Percentiles rank a stretch among this genome's conserved stretches.
Conservation (phyloP, 306 rosid species). For the Hylodesmum podocarpum region DNA sequence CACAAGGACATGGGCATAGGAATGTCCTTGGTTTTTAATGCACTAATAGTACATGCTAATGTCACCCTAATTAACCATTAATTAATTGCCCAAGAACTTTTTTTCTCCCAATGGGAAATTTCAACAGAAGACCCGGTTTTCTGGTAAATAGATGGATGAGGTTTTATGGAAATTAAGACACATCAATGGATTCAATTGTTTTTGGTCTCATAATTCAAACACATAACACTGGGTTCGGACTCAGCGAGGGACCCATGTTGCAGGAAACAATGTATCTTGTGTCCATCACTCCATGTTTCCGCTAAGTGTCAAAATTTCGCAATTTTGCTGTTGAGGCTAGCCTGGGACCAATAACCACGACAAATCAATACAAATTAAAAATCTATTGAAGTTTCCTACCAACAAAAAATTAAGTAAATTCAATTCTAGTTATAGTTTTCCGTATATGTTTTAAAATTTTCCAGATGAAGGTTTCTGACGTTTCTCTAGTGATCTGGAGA, state of each 20-base stretch:
- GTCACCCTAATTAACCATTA: neutral
- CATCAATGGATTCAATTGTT: constrained; percentile 1
- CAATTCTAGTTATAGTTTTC: neutral
- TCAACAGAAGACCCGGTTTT: neutral
- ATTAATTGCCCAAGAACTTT: neutral
- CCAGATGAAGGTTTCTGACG: neutral
- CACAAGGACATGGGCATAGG: constrained; percentile 5
- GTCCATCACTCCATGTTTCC: constrained; percentile 19
- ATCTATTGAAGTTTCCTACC: neutral
- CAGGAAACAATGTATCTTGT: neutral
- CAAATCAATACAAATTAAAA: neutral
- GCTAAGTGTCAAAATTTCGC: neutral
- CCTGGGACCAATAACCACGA: neutral
- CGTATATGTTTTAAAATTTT: neutral
- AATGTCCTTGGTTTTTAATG: constrained; percentile 12
- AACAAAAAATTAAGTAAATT: neutral
- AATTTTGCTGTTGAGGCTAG: neutral
- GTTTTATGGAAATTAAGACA: neutral
- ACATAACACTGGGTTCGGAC: neutral
- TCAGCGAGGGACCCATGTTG: neutral
- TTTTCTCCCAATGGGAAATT: neutral
- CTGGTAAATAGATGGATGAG: neutral
- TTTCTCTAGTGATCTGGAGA: neutral
- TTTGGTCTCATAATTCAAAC: neutral
- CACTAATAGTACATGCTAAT: neutral